phyloP scores from a whole-genome alignment of 768 basidiomycete genomes.

The Calocybe indica region DNA sequence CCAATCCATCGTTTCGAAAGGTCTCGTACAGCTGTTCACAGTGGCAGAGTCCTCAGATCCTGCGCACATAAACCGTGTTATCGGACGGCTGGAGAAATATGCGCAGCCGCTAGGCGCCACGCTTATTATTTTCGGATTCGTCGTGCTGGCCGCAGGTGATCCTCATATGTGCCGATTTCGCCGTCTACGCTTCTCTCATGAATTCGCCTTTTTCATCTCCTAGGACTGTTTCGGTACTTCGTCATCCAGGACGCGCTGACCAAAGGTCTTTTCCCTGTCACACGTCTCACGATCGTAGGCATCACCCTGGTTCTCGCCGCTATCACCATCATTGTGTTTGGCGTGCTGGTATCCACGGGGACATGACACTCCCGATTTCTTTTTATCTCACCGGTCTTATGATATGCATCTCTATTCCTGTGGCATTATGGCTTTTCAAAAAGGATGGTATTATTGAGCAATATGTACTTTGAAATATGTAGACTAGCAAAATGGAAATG shows the following conservation, averaged over 20 bases:
- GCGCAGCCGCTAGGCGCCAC: conserved; percentile 50
- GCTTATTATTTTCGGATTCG: conserved; percentile 37
- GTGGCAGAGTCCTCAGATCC: conserved; percentile 19
- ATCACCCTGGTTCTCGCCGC: conserved; percentile 21
- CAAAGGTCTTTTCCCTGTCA: conserved; percentile 48
- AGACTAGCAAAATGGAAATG: no score
- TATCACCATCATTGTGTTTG: conserved; percentile 14
- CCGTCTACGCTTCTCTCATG: neutral
- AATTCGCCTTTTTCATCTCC: neutral
- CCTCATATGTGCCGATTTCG: conserved; percentile 8
- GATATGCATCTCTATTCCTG: no score
- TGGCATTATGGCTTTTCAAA: no score
- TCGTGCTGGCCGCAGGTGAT: conserved; percentile 42
- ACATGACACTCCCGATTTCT: neutral
- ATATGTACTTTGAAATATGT: no score
- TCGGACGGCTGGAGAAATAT: conserved; percentile 21
- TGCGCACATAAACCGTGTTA: neutral
- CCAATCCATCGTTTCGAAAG: conserved; percentile 16
- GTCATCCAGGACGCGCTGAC: conserved; percentile 42
- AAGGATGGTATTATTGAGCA: no score
- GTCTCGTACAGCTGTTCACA: conserved; percentile 52
- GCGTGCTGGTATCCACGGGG: conserved; percentile 8
- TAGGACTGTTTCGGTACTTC: conserved; percentile 51
- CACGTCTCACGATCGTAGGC: conserved; percentile 34
- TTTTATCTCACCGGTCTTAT: no score